Evolutionary conservation across 2,329 filamentous ascomycete species (phyloP).

Genomic region (Microdochium trichocladiopsis): DNA sequence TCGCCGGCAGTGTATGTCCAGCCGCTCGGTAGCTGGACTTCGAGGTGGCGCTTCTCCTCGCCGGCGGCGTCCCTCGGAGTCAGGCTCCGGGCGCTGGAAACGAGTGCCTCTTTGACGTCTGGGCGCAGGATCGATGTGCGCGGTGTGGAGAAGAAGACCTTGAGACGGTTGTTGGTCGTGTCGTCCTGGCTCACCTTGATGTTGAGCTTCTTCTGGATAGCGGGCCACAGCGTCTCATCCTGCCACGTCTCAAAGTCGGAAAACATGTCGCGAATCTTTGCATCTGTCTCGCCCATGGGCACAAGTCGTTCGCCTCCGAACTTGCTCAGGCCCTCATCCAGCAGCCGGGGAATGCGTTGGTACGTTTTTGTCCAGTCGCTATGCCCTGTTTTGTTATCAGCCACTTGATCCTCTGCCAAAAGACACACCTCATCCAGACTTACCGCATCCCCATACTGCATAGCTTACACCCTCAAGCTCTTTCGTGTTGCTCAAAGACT

Average conservation of each 20-base stretch:
- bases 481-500: conserved; percentile 23
- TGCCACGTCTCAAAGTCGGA: conserved; percentile 62
- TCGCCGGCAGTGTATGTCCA: conserved; percentile 51
- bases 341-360: conserved; percentile 57
- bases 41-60: conserved; percentile 40
- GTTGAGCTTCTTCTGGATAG: conserved; percentile 34
- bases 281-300: conserved; percentile 50
- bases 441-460: conserved; percentile 44
- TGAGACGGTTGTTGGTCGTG: conserved; percentile 9
- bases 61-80: conserved; percentile 12
- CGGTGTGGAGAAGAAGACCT: conserved; percentile 21
- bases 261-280: conserved; percentile 58
- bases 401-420: no score
- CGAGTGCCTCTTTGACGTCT: neutral
- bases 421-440: no score
- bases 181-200: conserved; percentile 13
- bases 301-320: conserved; percentile 39
- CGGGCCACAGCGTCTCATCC: conserved; percentile 45
- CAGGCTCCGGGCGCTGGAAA: neutral
- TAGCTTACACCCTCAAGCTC: conserved; percentile 40
- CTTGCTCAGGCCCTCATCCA: conserved; percentile 46
- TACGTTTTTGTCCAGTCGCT: conserved; percentile 53
- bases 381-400: no score
- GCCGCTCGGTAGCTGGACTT: conserved; percentile 43
- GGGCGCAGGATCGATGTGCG: conserved; percentile 25